Percentiles rank a stretch among this genome's conserved stretches.
Evolutionary conservation across 2,329 filamentous ascomycete genomes (phyloP).

Genomic region (Ophiostoma quercus): DNA sequence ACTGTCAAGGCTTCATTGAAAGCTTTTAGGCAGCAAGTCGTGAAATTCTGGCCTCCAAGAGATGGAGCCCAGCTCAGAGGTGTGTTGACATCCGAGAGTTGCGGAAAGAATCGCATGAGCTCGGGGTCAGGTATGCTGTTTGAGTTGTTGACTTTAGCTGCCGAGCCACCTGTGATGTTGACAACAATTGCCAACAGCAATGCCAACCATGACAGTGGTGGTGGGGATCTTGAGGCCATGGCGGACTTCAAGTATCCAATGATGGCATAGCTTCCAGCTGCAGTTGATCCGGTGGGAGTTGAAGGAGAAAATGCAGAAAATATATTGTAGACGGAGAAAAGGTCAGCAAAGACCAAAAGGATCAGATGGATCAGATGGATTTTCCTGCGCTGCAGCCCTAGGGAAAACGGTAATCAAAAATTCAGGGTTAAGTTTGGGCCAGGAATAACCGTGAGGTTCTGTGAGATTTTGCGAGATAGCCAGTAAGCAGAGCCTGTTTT

Average conservation of each 20-base stretch:
- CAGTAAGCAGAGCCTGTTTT: neutral
- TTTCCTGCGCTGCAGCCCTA: neutral
- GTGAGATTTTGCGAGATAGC: neutral
- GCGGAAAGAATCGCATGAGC: conserved; percentile 24
- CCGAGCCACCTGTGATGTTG: neutral
- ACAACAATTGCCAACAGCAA: neutral
- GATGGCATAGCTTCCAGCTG: neutral
- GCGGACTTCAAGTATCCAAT: neutral
- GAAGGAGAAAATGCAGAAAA: neutral
- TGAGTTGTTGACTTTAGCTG: neutral
- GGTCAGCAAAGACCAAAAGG: neutral
- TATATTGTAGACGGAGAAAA: neutral
- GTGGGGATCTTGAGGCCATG: neutral
- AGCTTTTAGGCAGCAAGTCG: conserved; percentile 31
- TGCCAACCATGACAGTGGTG: neutral
- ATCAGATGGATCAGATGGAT: neutral
- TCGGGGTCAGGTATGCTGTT: conserved; percentile 4
- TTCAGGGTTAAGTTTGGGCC: too few species aligned
- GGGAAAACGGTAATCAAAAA: neutral
- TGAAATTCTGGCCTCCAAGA: conserved; percentile 30
- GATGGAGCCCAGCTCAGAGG: conserved; percentile 8
- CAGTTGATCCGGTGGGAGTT: neutral
- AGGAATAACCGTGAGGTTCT: neutral
- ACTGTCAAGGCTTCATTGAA: conserved; percentile 27
- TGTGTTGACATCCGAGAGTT: conserved; percentile 21